Conservation (phyloP, 2,329 filamentous ascomycete genomes). For the Magnaporthales sp. region DNA sequence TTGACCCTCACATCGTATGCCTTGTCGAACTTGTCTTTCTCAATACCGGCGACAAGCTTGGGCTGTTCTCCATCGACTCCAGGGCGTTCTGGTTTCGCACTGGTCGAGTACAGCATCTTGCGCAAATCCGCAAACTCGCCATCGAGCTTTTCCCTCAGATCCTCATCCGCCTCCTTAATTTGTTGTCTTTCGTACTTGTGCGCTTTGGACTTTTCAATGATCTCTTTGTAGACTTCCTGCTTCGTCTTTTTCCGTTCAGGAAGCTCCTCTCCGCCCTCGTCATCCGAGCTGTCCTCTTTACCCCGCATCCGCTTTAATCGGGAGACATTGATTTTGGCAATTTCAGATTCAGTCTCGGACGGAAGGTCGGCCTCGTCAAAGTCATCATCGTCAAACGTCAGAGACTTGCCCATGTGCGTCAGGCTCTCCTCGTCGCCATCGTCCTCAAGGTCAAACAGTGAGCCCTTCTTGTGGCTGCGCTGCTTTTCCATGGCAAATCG, state of each 20-base stretch:
- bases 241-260: slow-evolving; percentile 89
- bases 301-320: slow-evolving; percentile 48
- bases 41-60: slow-evolving; percentile 38
- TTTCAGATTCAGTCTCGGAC: slow-evolving; percentile 48
- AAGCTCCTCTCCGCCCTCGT: slow-evolving; percentile 41
- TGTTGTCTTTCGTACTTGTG: slow-evolving; percentile 93
- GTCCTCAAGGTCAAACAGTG: slow-evolving; percentile 86
- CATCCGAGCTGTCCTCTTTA: slow-evolving; percentile 32
- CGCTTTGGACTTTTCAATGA: slow-evolving; percentile 94
- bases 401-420: slow-evolving; percentile 74
- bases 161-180: slow-evolving; percentile 87
- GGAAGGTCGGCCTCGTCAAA: slow-evolving; percentile 70
- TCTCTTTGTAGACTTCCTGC: slow-evolving; percentile 94
- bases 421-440: slow-evolving; percentile 62
- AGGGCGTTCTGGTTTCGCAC: slow-evolving; percentile 22
- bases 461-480: slow-evolving; percentile 64
- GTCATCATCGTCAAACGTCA: slow-evolving; percentile 68
- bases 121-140: slow-evolving; percentile 73
- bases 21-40: slow-evolving; percentile 64
- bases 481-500: slow-evolving; percentile 86
- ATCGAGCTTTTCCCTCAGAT: slow-evolving; percentile 75
- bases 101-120: slow-evolving; percentile 51
- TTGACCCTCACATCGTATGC: slow-evolving; percentile 81
- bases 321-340: slow-evolving; percentile 43
- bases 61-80: slow-evolving; percentile 11